These are phyloP conservation scores for Craspedostauros australis DNA, from an alignment of 108 stramenopile species.

Conservation along the genomic window DNA sequence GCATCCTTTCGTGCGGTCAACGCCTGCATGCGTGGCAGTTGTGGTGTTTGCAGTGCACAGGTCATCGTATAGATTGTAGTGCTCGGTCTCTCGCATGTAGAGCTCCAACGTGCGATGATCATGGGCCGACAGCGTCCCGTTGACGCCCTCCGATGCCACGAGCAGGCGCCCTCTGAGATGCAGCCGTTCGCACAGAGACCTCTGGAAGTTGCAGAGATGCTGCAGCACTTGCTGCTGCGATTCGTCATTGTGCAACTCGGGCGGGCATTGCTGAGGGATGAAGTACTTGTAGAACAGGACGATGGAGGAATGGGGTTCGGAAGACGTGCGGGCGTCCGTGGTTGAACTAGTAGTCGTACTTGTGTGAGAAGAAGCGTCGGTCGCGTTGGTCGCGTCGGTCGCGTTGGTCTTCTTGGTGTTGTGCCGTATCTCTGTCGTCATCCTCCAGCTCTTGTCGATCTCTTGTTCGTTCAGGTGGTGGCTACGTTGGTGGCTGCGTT, in stretches of 20 bases:
- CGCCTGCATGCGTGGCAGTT: background rate
- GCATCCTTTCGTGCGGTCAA: conserved; percentile 6
- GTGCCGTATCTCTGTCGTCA: too few relatives aligned
- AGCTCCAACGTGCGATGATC: conserved; percentile 9
- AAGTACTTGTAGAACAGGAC: conserved; percentile 74
- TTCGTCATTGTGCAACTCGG: conserved; percentile 3
- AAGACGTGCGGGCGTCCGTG: too few relatives aligned
- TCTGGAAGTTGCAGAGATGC: conserved; percentile 23
- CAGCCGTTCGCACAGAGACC: conserved; percentile 23
- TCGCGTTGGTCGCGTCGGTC: too few relatives aligned
- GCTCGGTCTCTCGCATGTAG: conserved; percentile 38
- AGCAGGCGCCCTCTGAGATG: conserved; percentile 55
- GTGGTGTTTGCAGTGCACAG: background rate
- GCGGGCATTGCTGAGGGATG: conserved; percentile 23
- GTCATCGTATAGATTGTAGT: too few relatives aligned
- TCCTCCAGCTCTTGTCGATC: too few relatives aligned
- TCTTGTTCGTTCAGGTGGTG: too few relatives aligned
- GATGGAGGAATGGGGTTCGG: too few relatives aligned
- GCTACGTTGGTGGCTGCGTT: too few relatives aligned
- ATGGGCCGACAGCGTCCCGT: conserved; percentile 64
- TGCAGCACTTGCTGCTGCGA: conserved; percentile 18
- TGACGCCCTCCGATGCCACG: conserved; percentile 60
- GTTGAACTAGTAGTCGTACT: too few relatives aligned
- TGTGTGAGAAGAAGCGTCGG: too few relatives aligned
- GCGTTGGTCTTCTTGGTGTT: too few relatives aligned